Percentiles rank a stretch among this genome's conserved stretches.
Evolutionary conservation across 1,284 basidiomycete genomes (phyloP).

Genomic region (Microbotryum intermedium): DNA sequence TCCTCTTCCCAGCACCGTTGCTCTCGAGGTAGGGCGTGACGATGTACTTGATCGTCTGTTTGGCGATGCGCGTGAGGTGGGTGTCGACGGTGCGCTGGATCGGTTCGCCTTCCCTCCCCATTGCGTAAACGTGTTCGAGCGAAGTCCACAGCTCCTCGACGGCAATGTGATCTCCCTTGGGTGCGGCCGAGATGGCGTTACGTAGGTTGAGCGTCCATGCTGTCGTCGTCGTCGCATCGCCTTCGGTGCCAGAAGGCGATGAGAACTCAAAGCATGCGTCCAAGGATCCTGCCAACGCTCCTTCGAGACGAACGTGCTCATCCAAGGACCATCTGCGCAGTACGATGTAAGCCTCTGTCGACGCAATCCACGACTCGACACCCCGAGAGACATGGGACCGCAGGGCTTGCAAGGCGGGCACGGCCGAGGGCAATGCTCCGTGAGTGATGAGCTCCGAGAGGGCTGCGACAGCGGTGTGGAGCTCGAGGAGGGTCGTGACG

Average conservation of each 20-base stretch:
- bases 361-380: conserved; percentile 21
- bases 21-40: conserved; percentile 24
- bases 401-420: not conserved
- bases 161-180: conserved; percentile 5
- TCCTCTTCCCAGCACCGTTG: not conserved
- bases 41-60: conserved; percentile 16
- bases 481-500: conserved; percentile 11
- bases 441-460: conserved; percentile 11
- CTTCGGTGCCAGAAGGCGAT: not conserved
- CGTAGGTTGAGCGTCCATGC: conserved; percentile 2
- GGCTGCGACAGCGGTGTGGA: conserved; percentile 9
- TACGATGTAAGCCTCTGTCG: conserved; percentile 14
- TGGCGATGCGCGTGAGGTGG: conserved; percentile 15
- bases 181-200: conserved; percentile 4
- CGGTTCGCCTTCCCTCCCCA: conserved; percentile 1
- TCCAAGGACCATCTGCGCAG: conserved; percentile 21
- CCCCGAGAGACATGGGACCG: conserved; percentile 7
- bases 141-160: conserved; percentile 4
- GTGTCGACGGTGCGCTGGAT: conserved; percentile 2
- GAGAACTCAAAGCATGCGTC: conserved; percentile 22
- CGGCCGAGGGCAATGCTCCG: conserved; percentile 11
- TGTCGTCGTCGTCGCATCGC: no score
- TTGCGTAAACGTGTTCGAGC: conserved; percentile 8
- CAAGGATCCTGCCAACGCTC: conserved; percentile 9
- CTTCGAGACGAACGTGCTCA: conserved; percentile 21